Conservation (phyloP, 2,329 filamentous ascomycete species). For the Reticulascus tulasneorum region DNA sequence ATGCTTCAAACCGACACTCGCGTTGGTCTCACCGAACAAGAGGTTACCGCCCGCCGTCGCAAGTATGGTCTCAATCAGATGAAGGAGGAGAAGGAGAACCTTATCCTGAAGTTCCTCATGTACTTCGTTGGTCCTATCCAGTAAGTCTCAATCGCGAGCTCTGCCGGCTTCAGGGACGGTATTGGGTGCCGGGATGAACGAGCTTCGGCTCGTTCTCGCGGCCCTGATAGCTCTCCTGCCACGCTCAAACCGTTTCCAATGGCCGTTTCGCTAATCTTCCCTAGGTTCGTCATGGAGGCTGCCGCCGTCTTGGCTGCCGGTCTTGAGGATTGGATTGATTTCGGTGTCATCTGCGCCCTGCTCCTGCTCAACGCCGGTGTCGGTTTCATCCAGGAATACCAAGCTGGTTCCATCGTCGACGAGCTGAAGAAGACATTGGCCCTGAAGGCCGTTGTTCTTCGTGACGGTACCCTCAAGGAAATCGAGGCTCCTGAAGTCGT, state of each 20-base stretch:
- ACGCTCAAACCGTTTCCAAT: too few relatives aligned
- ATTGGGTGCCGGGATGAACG: too few relatives aligned
- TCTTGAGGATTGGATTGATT: constrained; percentile 88
- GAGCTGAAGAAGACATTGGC: constrained; percentile 88
- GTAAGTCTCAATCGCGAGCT: too few relatives aligned
- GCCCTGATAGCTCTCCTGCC: too few relatives aligned
- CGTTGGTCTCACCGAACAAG: constrained; percentile 66
- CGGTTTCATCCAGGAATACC: constrained; percentile 85
- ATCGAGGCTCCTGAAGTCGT: constrained; percentile 81
- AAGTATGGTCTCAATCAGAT: constrained; percentile 79
- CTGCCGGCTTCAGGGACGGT: constrained; percentile 87
- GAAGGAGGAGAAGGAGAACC: constrained; percentile 86
- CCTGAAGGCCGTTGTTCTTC: constrained; percentile 81
- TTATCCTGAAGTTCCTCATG: constrained; percentile 74
- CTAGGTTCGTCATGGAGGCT: constrained; percentile 93
- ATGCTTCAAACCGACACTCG: constrained; percentile 73
- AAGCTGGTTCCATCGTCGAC: constrained; percentile 86
- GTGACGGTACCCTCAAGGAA: constrained; percentile 74
- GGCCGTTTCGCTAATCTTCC: too few relatives aligned
- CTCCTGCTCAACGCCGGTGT: constrained; percentile 80
- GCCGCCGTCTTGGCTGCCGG: constrained; percentile 77
- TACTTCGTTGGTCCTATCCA: constrained; percentile 89
- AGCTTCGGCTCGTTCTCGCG: too few relatives aligned
- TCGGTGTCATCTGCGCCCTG: constrained; percentile 83
- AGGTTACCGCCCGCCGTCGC: constrained; percentile 61